Conservation (phyloP, 257 asterid species). For the Solanum chiquidenum region DNA sequence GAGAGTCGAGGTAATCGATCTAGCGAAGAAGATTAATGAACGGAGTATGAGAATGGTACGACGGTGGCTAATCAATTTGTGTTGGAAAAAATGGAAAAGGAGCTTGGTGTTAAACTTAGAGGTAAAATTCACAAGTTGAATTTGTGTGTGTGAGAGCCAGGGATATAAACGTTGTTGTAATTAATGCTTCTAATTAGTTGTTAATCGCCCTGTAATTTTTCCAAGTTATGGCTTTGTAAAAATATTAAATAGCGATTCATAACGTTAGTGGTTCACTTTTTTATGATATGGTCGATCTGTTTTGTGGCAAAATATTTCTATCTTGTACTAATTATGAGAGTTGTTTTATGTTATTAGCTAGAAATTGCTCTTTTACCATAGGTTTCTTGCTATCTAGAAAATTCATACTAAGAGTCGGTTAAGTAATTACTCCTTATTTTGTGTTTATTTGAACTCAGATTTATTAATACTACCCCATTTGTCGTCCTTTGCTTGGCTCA, state of each 20-base stretch:
- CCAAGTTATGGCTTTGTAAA: not conserved
- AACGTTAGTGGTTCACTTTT: not conserved
- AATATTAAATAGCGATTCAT: not conserved
- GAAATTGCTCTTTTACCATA: no score
- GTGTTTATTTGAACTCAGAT: no score
- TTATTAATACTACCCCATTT: no score
- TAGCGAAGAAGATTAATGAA: no score
- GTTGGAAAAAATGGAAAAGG: constrained; percentile 34
- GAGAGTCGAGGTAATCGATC: no score
- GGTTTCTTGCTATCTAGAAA: no score
- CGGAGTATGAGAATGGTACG: constrained; percentile 37
- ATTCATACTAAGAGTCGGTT: no score
- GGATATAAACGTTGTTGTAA: no score
- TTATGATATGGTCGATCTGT: not conserved
- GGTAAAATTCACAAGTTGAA: constrained; percentile 6
- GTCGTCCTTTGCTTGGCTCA: no score
- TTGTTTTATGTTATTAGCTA: not conserved
- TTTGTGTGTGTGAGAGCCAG: not conserved
- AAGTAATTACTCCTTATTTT: no score
- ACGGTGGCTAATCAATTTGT: constrained; percentile 32
- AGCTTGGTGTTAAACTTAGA: constrained; percentile 27
- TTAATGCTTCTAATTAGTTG: not conserved
- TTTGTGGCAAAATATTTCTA: not conserved
- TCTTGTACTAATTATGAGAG: not conserved
- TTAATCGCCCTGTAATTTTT: not conserved